Conservation (phyloP, 1,284 basidiomycete species). For the Tylopilus sp. region DNA sequence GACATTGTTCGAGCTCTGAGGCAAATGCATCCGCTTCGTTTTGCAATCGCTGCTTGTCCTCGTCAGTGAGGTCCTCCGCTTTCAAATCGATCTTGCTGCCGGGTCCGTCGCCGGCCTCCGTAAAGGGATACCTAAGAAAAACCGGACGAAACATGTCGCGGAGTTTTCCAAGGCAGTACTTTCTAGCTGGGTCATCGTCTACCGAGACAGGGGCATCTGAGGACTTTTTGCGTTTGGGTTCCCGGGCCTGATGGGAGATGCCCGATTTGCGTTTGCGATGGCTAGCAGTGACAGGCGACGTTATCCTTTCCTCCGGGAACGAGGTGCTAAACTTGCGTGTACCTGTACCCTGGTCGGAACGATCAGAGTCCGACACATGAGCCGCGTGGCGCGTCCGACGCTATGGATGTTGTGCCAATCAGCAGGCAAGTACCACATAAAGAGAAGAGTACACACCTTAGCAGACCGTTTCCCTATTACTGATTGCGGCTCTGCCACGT, state of each 20-base stretch:
- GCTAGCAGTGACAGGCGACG: conserved; percentile 19
- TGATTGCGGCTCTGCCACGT: conserved; percentile 47
- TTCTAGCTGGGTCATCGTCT: conserved; percentile 66
- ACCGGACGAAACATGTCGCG: conserved; percentile 65
- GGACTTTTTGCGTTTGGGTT: conserved; percentile 47
- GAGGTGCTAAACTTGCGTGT: conserved; percentile 26
- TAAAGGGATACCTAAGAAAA: conserved; percentile 62
- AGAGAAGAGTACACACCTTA: conserved; percentile 42
- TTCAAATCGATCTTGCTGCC: conserved; percentile 36
- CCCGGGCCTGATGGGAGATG: conserved; percentile 30
- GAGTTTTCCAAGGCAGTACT: conserved; percentile 71
- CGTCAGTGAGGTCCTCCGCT: conserved; percentile 46
- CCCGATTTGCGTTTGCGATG: conserved; percentile 45
- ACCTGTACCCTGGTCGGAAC: conserved; percentile 30
- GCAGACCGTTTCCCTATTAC: conserved; percentile 28
- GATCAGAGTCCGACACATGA: conserved; percentile 44
- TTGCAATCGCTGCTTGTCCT: conserved; percentile 52
- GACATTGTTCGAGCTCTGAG: conserved; percentile 61
- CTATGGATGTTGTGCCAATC: conserved; percentile 26
- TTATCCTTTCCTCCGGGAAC: conserved; percentile 20
- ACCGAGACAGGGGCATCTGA: conserved; percentile 34
- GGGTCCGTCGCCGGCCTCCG: conserved; percentile 22
- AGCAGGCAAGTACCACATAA: conserved; percentile 12
- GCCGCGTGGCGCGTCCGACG: conserved; percentile 39
- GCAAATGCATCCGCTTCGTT: conserved; percentile 58